These are phyloP conservation scores for Globisporangium cederbergense DNA, from an alignment of 352 stramenopile species.

Conservation along the genomic window DNA sequence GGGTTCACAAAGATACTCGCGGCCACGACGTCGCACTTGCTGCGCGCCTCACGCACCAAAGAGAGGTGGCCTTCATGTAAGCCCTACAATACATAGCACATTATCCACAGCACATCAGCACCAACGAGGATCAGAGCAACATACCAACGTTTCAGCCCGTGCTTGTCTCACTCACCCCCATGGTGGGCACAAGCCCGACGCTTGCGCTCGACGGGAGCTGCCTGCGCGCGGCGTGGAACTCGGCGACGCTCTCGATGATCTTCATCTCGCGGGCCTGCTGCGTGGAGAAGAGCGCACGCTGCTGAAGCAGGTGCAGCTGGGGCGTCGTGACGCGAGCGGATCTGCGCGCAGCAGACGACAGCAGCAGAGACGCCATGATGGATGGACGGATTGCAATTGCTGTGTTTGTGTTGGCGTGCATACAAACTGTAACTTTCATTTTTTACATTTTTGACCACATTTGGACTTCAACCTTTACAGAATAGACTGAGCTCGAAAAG, in stretches of 20 bases:
- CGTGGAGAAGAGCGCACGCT: slow-evolving; percentile 13
- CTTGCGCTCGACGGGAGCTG: slow-evolving; percentile 46
- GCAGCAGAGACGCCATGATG: background rate
- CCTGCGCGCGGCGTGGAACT: slow-evolving; percentile 50
- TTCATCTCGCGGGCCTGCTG: background rate
- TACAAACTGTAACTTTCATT: no score
- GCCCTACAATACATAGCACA: slow-evolving; percentile 36
- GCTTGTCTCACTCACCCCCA: slow-evolving; percentile 73
- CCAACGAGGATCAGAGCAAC: background rate
- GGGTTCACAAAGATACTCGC: slow-evolving; percentile 99
- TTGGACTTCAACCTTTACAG: no score
- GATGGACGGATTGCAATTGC: background rate
- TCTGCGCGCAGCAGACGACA: background rate
- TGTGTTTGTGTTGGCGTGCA: background rate
- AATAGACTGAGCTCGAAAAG: no score
- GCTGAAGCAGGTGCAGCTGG: background rate
- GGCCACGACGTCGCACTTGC: slow-evolving; percentile 93
- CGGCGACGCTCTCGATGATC: slow-evolving; percentile 49
- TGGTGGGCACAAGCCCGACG: slow-evolving; percentile 98
- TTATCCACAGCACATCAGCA: background rate
- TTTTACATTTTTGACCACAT: no score
- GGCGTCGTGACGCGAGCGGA: background rate
- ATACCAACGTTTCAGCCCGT: background rate
- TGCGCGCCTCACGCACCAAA: slow-evolving; percentile 84
- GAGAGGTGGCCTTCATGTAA: slow-evolving; percentile 96